phyloP scores from a whole-genome alignment of 108 stramenopile species.

The Fistulifera solaris region DNA sequence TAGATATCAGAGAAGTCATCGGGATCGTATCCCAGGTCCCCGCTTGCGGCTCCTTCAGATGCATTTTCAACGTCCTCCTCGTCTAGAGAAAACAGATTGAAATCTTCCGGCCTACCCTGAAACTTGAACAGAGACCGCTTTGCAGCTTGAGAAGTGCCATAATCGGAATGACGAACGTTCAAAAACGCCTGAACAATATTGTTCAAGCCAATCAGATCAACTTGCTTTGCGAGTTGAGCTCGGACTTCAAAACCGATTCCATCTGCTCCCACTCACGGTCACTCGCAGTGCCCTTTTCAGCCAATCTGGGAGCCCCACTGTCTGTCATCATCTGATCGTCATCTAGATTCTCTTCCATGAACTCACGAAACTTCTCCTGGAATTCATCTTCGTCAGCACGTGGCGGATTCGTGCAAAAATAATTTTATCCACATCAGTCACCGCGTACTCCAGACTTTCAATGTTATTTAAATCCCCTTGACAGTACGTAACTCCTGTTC shows the following conservation, averaged over 20 bases:
- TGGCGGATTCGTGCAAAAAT: conserved; percentile 68
- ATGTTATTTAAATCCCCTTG: conserved; percentile 79
- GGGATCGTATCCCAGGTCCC: conserved; percentile 6
- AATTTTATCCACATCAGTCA: conserved; percentile 90
- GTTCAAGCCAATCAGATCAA: conserved; percentile 69
- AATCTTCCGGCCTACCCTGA: conserved; percentile 46
- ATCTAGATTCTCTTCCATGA: conserved; percentile 22
- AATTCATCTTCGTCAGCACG: conserved; percentile 42
- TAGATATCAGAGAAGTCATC: neutral
- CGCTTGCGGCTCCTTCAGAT: conserved; percentile 8
- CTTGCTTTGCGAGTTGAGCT: conserved; percentile 44
- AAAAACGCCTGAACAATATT: conserved; percentile 81
- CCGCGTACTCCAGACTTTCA: conserved; percentile 82
- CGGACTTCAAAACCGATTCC: conserved; percentile 33
- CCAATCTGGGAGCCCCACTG: neutral
- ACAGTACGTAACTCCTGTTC: conserved; percentile 85
- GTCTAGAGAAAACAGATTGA: conserved; percentile 60
- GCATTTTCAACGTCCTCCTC: conserved; percentile 15
- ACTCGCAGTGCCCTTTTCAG: neutral
- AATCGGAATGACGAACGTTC: conserved; percentile 81
- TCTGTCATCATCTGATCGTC: conserved; percentile 2
- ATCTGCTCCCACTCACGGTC: conserved; percentile 36
- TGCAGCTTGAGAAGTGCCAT: conserved; percentile 76
- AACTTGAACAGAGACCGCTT: conserved; percentile 89
- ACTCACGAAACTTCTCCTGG: conserved; percentile 29